Evolutionary conservation across 2,329 filamentous ascomycete species (phyloP).

Genomic region (Botrytis hyacinthi): DNA sequence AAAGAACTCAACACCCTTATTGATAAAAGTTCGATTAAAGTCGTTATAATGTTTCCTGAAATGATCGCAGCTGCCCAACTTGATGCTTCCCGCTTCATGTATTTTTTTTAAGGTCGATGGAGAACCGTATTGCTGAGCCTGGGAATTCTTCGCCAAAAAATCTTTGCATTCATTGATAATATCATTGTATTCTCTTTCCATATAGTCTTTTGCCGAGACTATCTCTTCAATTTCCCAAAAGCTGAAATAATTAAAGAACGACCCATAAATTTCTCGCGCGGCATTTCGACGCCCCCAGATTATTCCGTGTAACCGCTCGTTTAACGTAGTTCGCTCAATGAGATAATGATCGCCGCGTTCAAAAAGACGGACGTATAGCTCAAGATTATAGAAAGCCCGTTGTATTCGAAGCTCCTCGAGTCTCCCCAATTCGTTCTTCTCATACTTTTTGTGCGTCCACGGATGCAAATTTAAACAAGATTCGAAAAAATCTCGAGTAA

Average conservation of each 20-base stretch:
- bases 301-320: neutral
- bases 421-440: neutral
- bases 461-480: neutral
- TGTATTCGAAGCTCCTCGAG: neutral
- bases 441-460: neutral
- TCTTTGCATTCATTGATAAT: neutral
- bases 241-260: neutral
- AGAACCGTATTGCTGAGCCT: neutral
- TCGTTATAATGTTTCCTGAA: neutral
- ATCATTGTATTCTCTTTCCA: conserved; percentile 2
- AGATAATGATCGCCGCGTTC: neutral
- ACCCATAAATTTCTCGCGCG: neutral
- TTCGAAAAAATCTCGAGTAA: neutral
- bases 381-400: neutral
- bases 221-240: neutral
- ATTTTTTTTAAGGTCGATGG: neutral
- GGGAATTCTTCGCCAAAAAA: neutral
- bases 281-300: neutral
- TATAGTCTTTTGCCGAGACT: neutral
- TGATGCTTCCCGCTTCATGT: too few species aligned
- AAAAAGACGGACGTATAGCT: neutral
- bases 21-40: neutral
- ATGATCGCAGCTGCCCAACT: neutral
- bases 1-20: neutral
- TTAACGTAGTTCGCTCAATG: too few species aligned